Evolutionary conservation across 2,329 filamentous ascomycete genomes (phyloP), one percentile per base, ranked within the genome.

Genomic region (Orbilia oligospora): DNA sequence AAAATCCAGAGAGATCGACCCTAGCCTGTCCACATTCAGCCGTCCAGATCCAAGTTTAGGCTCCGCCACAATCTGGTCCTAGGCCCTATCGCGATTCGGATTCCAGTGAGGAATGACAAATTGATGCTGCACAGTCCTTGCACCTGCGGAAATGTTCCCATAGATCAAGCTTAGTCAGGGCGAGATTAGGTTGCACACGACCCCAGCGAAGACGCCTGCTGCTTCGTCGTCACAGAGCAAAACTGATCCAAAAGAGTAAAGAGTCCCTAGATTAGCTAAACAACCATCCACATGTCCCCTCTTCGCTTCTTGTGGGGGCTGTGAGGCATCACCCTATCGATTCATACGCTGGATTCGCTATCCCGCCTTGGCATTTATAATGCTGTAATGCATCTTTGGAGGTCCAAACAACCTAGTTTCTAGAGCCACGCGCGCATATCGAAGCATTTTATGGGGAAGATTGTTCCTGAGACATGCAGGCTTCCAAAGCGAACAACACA

Each of bases 181-280:
- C 44, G 41, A 55, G 53, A 72, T 44, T 14, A 10, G 67, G 73
- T 77, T 63, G 67, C 72, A 76, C 58, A 67, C 67, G 38, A 30
- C 46, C 65, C 48, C 3, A 5, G 51, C 33, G 22, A 20, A 18
- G 36, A 38, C 49, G 61, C 58, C 36, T 61, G 66, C 46, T 24
- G 53, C 24, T 58, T 18, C 51, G 51, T 27, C 48, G 53, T 30
- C 22, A n/a, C 63, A 38, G 27, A 71, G 67, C 65, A 27, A 67
- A 64, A 64, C 24, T 48, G 75, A 72, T 72, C 75, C 75, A 78
- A 78, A 78, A 63, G 63, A 71, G 73, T 67, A 77, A 77, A 68
- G 51, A 68, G 44, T 53, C 61, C 73, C 67, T 66, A n/a, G 41
- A 67, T 51, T 64, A 44, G 18, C 18, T 48, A 48, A 46, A 51